Evolutionary conservation across 495 filamentous ascomycete species (phyloP).

Genomic region (Xylaria bambusicola): DNA sequence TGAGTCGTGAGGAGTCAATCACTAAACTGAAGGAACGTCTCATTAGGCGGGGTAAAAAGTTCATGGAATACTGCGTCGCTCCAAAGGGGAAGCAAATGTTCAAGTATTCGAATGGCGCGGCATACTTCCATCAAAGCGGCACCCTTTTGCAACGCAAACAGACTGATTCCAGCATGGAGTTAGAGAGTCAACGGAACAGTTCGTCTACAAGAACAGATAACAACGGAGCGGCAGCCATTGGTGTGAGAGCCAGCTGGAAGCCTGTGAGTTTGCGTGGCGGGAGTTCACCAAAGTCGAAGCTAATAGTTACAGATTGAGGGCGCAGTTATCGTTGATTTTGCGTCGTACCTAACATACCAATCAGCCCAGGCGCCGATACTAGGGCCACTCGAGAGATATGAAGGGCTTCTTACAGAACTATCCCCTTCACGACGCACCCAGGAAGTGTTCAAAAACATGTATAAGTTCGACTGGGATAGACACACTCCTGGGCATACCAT

Average conservation of each 20-base stretch:
- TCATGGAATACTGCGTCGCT: neutral
- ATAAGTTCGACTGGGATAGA: conserved; percentile 7
- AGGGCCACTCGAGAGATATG: neutral
- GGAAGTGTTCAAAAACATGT: neutral
- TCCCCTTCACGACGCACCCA: neutral
- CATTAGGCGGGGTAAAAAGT: neutral
- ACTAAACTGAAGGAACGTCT: conserved; percentile 1
- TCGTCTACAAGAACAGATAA: neutral
- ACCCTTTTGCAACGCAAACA: neutral
- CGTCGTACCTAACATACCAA: conserved; percentile 4
- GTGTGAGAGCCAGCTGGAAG: conserved; percentile 1
- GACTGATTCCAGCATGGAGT: neutral
- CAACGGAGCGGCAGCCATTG: neutral
- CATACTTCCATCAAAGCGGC: conserved; percentile 3
- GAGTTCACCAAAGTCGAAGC: neutral
- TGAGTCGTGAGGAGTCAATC: neutral
- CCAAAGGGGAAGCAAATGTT: conserved; percentile 13
- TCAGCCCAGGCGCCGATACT: conserved; percentile 1
- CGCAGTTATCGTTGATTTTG: conserved; percentile 8
- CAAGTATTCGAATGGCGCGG: neutral
- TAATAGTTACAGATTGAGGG: conserved; percentile 2
- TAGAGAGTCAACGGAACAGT: neutral
- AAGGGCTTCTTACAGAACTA: neutral
- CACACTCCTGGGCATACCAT: neutral
- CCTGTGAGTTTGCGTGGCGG: neutral